Conservation (phyloP, 306 rosid genomes). For the Spatholobus suberectus region DNA sequence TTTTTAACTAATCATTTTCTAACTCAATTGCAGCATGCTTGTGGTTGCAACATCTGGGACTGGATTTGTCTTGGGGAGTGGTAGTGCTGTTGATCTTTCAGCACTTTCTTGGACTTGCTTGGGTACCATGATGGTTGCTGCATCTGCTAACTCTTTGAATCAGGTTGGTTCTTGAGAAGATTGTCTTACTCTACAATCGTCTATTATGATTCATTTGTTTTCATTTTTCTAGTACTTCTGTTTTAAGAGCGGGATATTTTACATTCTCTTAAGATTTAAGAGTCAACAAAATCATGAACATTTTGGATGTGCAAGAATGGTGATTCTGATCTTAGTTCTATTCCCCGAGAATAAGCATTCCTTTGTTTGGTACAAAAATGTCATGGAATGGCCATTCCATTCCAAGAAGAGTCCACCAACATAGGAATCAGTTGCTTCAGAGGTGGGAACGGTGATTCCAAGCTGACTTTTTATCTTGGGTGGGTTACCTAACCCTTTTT, state of each 20-base stretch:
- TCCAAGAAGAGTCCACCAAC: background rate
- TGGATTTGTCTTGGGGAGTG: conserved; percentile 91
- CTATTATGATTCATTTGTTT: background rate
- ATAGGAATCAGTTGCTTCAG: background rate
- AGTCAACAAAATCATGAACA: background rate
- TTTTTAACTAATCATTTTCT: background rate
- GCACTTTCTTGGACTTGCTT: conserved; percentile 86
- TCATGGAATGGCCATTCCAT: background rate
- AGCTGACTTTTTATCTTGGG: background rate
- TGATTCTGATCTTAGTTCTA: background rate
- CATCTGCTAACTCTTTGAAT: conserved; percentile 90
- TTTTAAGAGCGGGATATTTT: background rate
- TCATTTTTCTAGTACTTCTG: background rate
- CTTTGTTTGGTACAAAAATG: background rate
- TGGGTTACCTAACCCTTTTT: no score
- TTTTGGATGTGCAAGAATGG: background rate
- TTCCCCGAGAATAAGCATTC: background rate
- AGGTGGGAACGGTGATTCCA: conserved; percentile 4
- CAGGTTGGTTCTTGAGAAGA: conserved; percentile 62
- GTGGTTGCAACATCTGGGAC: conserved; percentile 98
- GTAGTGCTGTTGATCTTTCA: conserved; percentile 61
- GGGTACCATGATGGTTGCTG: conserved; percentile 99
- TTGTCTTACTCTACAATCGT: background rate
- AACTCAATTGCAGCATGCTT: conserved; percentile 67
- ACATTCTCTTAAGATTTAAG: background rate